Conservation (phyloP, 345 rosid species). For the Citrus maxima region DNA sequence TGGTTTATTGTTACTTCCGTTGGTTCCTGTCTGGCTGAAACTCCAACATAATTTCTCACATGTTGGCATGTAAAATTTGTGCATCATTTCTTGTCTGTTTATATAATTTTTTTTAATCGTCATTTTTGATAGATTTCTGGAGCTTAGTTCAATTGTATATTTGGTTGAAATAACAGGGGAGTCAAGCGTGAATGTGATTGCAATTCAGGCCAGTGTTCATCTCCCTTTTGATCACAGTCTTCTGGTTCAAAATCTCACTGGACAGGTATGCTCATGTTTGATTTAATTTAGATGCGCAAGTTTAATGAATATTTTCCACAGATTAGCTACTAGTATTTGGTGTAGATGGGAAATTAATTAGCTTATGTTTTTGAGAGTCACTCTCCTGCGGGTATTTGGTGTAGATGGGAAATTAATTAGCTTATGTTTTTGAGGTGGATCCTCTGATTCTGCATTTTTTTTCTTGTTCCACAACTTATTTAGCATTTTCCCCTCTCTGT, state of each 20-base stretch:
- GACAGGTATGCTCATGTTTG: conserved; percentile 51
- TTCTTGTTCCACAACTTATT: neutral
- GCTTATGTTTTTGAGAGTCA: neutral
- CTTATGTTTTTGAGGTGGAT: neutral
- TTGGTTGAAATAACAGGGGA: conserved; percentile 49
- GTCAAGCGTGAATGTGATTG: conserved; percentile 53
- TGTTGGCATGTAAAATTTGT: neutral
- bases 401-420: neutral
- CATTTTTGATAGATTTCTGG: neutral
- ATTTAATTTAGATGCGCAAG: neutral
- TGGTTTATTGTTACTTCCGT: neutral
- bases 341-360: neutral
- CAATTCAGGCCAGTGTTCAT: conserved; percentile 77
- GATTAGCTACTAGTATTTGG: neutral
- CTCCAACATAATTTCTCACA: neutral
- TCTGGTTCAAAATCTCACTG: conserved; percentile 82
- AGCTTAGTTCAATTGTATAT: conserved; percentile 13
- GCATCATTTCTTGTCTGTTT: neutral
- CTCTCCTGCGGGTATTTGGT: neutral
- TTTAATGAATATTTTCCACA: neutral
- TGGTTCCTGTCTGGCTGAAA: neutral
- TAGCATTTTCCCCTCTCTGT: neutral
- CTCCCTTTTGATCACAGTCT: conserved; percentile 65
- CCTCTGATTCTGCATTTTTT: neutral
- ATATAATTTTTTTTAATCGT: no score